Conservation (phyloP, 768 basidiomycete species). For the Lentinula lateritia region DNA sequence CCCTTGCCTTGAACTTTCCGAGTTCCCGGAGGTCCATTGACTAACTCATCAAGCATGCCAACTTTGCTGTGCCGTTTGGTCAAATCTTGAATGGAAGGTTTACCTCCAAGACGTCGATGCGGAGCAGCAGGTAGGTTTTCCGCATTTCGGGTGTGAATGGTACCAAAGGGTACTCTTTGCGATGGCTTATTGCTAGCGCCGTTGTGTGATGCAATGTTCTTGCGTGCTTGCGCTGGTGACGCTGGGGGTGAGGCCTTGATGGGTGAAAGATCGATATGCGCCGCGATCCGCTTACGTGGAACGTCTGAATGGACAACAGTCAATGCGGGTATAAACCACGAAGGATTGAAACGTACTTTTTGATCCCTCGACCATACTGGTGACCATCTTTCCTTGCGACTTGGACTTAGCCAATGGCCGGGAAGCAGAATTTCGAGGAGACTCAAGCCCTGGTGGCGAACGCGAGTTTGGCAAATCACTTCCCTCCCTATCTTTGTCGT, state of each 20-base stretch:
- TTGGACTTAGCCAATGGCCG: constrained; percentile 29
- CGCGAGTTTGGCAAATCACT: constrained; percentile 12
- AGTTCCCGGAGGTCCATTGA: constrained; percentile 21
- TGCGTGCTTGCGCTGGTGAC: constrained; percentile 18
- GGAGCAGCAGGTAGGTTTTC: neutral
- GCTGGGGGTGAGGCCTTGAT: constrained; percentile 49
- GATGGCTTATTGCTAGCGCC: neutral
- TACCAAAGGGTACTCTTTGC: constrained; percentile 27
- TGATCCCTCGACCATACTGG: constrained; percentile 13
- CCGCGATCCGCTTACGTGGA: constrained; percentile 24
- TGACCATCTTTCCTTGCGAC: constrained; percentile 39
- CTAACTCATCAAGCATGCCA: constrained; percentile 34
- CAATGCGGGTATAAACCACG: neutral
- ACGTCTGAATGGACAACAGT: neutral
- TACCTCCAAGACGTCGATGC: constrained; percentile 3
- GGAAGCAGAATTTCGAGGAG: constrained; percentile 8
- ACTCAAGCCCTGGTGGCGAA: constrained; percentile 28
- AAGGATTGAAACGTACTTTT: constrained; percentile 21
- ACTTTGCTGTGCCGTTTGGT: constrained; percentile 19
- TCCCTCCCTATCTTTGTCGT: neutral
- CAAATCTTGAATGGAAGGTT: constrained; percentile 8
- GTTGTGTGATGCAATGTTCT: constrained; percentile 11
- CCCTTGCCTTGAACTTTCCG: constrained; percentile 5
- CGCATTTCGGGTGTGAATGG: constrained; percentile 9
- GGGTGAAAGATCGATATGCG: constrained; percentile 38